Percentiles rank a stretch among this genome's conserved stretches.
These are phyloP conservation scores for Cladochytrium replicatum DNA, from an alignment of 192 early-diverging fungal species.

Conservation along the genomic window DNA sequence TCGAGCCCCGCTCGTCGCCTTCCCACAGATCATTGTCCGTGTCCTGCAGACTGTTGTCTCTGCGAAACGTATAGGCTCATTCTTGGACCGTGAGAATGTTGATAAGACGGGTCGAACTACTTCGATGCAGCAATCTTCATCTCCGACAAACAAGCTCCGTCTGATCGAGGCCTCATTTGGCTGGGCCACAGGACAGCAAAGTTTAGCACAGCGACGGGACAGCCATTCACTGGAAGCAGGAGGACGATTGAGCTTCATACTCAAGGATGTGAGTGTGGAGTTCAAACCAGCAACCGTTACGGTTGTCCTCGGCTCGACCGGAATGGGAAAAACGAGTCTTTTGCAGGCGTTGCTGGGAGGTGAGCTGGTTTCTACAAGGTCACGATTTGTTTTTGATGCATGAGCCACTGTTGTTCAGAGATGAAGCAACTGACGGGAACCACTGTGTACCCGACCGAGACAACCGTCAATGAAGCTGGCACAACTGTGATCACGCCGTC, in stretches of 20 bases:
- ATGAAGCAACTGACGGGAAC: slow-evolving; percentile 41
- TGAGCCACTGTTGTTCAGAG: slow-evolving; percentile 43
- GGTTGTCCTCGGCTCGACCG: slow-evolving; percentile 71
- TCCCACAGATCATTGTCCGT: slow-evolving; percentile 1
- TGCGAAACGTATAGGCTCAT: slow-evolving; percentile 29
- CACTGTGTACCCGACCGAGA: slow-evolving; percentile 3
- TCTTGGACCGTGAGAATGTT: neutral
- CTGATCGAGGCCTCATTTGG: too few relatives aligned
- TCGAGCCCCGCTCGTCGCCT: neutral
- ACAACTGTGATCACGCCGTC: too few relatives aligned
- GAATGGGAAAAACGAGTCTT: slow-evolving; percentile 77
- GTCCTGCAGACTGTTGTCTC: slow-evolving; percentile 56
- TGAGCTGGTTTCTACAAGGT: slow-evolving; percentile 46
- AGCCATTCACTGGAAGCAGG: too few relatives aligned
- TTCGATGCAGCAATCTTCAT: too few relatives aligned
- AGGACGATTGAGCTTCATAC: slow-evolving; percentile 48
- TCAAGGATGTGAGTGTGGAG: slow-evolving; percentile 43
- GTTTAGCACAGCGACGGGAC: too few relatives aligned
- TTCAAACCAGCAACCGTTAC: slow-evolving; percentile 71
- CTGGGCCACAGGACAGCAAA: too few relatives aligned
- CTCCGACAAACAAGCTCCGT: too few relatives aligned
- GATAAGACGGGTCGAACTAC: too few relatives aligned
- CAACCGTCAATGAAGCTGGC: neutral
- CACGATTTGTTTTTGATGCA: slow-evolving; percentile 16
- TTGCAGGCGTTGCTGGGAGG: slow-evolving; percentile 72